phyloP scores from a whole-genome alignment of 1,139 yeast species.

The Candida tropicalis region DNA sequence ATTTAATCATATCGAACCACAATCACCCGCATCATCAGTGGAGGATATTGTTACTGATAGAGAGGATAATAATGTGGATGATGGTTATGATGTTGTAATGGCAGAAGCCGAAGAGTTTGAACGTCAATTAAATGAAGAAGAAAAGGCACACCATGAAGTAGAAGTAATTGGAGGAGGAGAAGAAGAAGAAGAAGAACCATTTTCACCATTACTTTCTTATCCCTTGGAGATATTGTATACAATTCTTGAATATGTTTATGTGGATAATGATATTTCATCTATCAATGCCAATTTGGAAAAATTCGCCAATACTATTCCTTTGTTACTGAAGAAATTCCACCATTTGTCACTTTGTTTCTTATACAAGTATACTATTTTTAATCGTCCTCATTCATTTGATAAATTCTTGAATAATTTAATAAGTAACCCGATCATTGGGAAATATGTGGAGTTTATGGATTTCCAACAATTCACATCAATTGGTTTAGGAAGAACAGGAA shows the following conservation, averaged over 20 bases:
- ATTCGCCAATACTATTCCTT: conserved; percentile 44
- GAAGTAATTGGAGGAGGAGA: background rate
- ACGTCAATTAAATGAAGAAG: background rate
- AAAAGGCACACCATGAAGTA: background rate
- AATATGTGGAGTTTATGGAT: conserved; percentile 75
- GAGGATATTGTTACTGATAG: background rate
- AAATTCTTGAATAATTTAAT: conserved; percentile 63
- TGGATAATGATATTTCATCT: conserved; percentile 38
- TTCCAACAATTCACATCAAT: conserved; percentile 88
- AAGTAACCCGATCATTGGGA: conserved; percentile 55
- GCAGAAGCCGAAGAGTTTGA: background rate
- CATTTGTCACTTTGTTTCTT: conserved; percentile 42
- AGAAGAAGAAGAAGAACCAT: conserved; percentile 12
- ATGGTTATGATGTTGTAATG: background rate
- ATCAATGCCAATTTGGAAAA: conserved; percentile 47
- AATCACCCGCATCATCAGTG: conserved; percentile 14
- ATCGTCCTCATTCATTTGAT: conserved; percentile 82
- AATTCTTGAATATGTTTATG: conserved; percentile 48
- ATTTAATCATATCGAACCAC: conserved; percentile 1
- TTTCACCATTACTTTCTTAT: conserved; percentile 24
- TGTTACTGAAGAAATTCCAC: conserved; percentile 39
- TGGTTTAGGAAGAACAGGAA: conserved; percentile 86
- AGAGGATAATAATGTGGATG: conserved; percentile 1
- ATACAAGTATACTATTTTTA: conserved; percentile 71
- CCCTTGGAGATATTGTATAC: conserved; percentile 48